Conservation (phyloP, 257 asterid species). For the Ligustrum vulgare region DNA sequence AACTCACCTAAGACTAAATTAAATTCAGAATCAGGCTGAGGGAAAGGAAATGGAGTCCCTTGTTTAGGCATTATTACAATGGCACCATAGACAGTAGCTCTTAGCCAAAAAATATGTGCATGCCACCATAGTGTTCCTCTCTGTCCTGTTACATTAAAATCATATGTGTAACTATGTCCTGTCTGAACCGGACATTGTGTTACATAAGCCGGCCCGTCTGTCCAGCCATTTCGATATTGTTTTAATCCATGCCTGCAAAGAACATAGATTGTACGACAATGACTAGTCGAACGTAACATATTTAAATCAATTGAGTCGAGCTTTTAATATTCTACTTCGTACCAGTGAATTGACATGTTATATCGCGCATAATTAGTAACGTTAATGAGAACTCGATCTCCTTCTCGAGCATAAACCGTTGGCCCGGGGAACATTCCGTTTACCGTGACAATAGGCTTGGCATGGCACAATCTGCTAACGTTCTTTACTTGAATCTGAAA, state of each 20-base stretch:
- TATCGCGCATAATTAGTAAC: conserved; percentile 49
- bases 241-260: conserved; percentile 54
- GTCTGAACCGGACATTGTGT: conserved; percentile 60
- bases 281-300: not conserved
- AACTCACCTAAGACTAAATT: conserved; percentile 46
- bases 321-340: not conserved
- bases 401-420: conserved; percentile 53
- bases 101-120: conserved; percentile 59
- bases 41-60: conserved; percentile 52
- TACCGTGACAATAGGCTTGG: conserved; percentile 50
- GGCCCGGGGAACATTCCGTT: conserved; percentile 66
- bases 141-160: conserved; percentile 49
- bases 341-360: conserved; percentile 65
- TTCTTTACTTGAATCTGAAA: conserved; percentile 47
- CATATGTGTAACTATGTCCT: conserved; percentile 44
- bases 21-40: conserved; percentile 45
- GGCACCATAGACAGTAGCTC: conserved; percentile 68
- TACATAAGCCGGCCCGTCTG: conserved; percentile 62
- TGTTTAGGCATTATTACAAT: conserved; percentile 47
- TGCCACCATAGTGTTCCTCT: conserved; percentile 66
- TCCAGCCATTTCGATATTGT: conserved; percentile 59
- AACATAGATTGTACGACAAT: not conserved
- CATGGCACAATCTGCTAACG: conserved; percentile 52
- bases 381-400: conserved; percentile 45
- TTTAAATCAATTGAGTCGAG: not conserved